phyloP scores from a whole-genome alignment of 768 basidiomycete species.

The Rhizopogon vesiculosus region DNA sequence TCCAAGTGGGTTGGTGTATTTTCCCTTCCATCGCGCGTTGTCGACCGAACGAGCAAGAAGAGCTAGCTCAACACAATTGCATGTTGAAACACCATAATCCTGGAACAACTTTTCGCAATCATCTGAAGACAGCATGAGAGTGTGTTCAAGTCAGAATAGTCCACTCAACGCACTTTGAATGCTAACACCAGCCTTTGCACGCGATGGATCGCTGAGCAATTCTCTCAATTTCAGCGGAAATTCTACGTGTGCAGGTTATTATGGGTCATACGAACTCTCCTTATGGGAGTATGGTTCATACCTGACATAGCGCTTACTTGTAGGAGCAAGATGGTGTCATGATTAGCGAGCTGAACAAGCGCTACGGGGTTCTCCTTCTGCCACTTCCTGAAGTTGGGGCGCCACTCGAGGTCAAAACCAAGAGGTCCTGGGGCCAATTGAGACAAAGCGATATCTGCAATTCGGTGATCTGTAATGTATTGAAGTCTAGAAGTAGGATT shows the following conservation, averaged over 20 bases:
- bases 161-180: constrained; percentile 51
- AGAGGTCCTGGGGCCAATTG: constrained; percentile 23
- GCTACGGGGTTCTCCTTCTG: constrained; percentile 61
- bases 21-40: constrained; percentile 68
- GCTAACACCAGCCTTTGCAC: constrained; percentile 66
- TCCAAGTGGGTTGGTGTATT: constrained; percentile 54
- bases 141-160: neutral
- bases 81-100: constrained; percentile 36
- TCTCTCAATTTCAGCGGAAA: constrained; percentile 48
- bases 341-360: constrained; percentile 66
- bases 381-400: constrained; percentile 53
- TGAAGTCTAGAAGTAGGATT: constrained; percentile 15
- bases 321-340: constrained; percentile 51
- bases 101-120: constrained; percentile 64
- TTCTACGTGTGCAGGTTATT: constrained; percentile 29
- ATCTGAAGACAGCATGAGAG: constrained; percentile 32
- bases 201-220: constrained; percentile 48
- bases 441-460: constrained; percentile 17
- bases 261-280: neutral
- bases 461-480: constrained; percentile 30
- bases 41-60: constrained; percentile 69
- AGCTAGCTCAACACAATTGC: constrained; percentile 63
- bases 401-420: constrained; percentile 84
- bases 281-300: constrained; percentile 11
- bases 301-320: constrained; percentile 60